These are phyloP conservation scores for Ustilago hordei DNA, from an alignment of 1,284 basidiomycete species.

Conservation along the genomic window DNA sequence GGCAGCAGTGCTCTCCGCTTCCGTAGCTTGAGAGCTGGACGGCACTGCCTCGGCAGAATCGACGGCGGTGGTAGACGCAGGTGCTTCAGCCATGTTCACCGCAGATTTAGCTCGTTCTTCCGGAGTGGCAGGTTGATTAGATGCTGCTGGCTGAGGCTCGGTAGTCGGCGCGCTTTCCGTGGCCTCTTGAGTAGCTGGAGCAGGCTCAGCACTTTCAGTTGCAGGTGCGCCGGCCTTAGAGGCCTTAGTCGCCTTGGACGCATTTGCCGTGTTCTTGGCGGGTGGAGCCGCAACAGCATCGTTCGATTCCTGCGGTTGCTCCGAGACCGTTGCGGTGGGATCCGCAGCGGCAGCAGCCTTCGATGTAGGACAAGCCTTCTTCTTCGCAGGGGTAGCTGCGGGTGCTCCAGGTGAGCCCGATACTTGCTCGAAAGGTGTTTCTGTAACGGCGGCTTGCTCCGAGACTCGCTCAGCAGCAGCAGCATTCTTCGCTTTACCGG, in stretches of 20 bases:
- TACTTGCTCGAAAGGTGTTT: not conserved
- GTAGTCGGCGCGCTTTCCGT: not conserved
- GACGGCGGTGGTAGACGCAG: not conserved
- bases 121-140: too few relatives aligned
- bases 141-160: not conserved
- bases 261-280: conserved; percentile 8
- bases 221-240: not conserved
- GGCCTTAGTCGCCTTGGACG: conserved; percentile 8
- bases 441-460: not conserved
- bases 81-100: not conserved
- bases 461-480: not conserved
- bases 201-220: not conserved
- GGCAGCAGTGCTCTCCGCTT: not conserved
- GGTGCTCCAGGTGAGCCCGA: not conserved
- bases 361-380: conserved; percentile 1
- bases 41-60: not conserved
- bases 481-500: not conserved
- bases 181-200: not conserved
- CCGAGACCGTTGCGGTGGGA: not conserved
- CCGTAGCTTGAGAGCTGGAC: not conserved
- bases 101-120: too few relatives aligned
- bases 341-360: not conserved
- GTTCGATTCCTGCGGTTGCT: not conserved
- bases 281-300: not conserved
- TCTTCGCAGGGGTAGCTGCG: conserved; percentile 1